phyloP scores from a whole-genome alignment of 2,329 filamentous ascomycete species.

The Paraconiothyrium brasiliense region DNA sequence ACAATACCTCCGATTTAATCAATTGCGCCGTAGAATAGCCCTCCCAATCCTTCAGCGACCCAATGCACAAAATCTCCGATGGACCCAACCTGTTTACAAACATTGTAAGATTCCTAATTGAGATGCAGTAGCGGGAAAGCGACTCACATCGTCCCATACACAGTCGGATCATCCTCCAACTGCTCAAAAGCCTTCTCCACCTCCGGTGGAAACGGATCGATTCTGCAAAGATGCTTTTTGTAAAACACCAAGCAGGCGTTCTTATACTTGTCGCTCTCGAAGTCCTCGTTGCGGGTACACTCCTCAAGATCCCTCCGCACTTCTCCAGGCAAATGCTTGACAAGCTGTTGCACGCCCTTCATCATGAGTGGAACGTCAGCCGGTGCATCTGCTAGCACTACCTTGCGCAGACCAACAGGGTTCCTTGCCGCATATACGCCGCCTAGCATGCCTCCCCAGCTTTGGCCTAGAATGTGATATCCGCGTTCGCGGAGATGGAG shows the following conservation, averaged over 20 bases:
- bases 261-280: slow-evolving; percentile 25
- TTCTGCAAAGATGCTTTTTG: slow-evolving; percentile 18
- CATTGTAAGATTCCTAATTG: neutral
- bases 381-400: slow-evolving; percentile 45
- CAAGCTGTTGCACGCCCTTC: slow-evolving; percentile 28
- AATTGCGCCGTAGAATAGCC: slow-evolving; percentile 29
- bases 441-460: slow-evolving; percentile 64
- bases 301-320: slow-evolving; percentile 29
- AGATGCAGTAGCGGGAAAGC: no score
- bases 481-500: slow-evolving; percentile 48
- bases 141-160: slow-evolving; percentile 48
- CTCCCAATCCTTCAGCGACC: slow-evolving; percentile 52
- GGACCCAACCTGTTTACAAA: slow-evolving; percentile 15
- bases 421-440: slow-evolving; percentile 50
- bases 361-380: slow-evolving; percentile 32
- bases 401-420: slow-evolving; percentile 44
- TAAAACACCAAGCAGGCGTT: slow-evolving; percentile 20
- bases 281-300: slow-evolving; percentile 19
- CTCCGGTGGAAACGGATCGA: slow-evolving; percentile 28
- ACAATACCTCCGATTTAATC: slow-evolving; percentile 44
- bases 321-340: slow-evolving; percentile 29
- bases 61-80: slow-evolving; percentile 51
- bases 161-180: slow-evolving; percentile 45
- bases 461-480: slow-evolving; percentile 60
- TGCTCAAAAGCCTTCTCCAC: slow-evolving; percentile 32